These are phyloP conservation scores for Leccinum pellstonianum DNA, from an alignment of 768 basidiomycete genomes.

Conservation along the genomic window DNA sequence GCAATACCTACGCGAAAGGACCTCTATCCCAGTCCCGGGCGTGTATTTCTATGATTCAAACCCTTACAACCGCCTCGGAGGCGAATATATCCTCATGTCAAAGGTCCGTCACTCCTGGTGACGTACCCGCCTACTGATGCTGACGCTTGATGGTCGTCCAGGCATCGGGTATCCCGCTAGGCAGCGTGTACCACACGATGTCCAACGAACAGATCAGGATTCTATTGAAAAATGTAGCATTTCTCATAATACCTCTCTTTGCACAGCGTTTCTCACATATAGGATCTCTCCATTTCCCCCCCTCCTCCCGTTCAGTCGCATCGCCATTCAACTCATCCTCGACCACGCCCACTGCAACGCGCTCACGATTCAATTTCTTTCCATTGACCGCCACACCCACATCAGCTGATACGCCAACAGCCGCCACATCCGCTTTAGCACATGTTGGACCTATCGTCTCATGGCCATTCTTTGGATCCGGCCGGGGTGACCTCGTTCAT, in stretches of 20 bases:
- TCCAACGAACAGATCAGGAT: conserved; percentile 60
- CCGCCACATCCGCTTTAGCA: not conserved
- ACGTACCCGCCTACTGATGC: conserved; percentile 3
- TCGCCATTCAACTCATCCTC: conserved; percentile 21
- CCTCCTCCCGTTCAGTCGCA: conserved; percentile 14
- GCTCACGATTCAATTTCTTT: conserved; percentile 20
- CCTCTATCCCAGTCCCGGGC: conserved; percentile 68
- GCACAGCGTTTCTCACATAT: conserved; percentile 74
- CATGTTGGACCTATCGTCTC: conserved; percentile 68
- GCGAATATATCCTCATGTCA: conserved; percentile 86
- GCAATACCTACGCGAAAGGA: conserved; percentile 71
- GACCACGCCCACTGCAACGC: conserved; percentile 29
- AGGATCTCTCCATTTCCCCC: conserved; percentile 63
- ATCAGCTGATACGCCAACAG: conserved; percentile 5
- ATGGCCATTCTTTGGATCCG: conserved; percentile 89
- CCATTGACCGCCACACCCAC: conserved; percentile 15
- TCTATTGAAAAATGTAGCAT: conserved; percentile 67
- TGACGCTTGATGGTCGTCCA: conserved; percentile 27
- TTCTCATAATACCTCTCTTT: conserved; percentile 68
- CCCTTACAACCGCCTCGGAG: conserved; percentile 80
- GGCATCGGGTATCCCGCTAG: conserved; percentile 74
- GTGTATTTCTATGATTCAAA: conserved; percentile 80
- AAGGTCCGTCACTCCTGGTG: conserved; percentile 49
- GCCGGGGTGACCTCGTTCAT: conserved; percentile 69
- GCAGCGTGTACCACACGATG: conserved; percentile 69